Base-by-base conservation (phyloP, 805 yeast genomes). In the Zygoascus bituminiphila region DNA sequence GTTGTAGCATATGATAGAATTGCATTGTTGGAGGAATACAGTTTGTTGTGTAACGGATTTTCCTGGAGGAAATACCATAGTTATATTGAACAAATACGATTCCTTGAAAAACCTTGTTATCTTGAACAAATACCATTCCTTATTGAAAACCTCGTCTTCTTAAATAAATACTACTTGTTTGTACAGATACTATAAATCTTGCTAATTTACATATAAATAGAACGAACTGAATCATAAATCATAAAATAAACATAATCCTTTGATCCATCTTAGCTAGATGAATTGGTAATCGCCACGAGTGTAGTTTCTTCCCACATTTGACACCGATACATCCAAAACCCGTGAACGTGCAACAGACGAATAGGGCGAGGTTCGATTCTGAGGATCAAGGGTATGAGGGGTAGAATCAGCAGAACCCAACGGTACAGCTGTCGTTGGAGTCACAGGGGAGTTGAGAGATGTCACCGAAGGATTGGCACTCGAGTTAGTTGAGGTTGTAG, bases 251-350 rank as follows among this genome's bases (percentile, higher is more conserved):
- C 21, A 22, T 4, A 10, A n/a, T n/a, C n/a, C n/a, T n/a, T n/a
- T n/a, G n/a, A n/a, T n/a, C n/a, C 19, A 21, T 39, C 26, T 15
- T 3, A 17, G 21, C 17, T 23, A 39, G 24, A 39, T n/a, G 21
- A 39, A 22, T 21, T n/a, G 21, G 14, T 21, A 23, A 39, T 22
- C 29, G 17, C 12, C 17, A 8, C 29, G 22, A 5, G 21, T 4
- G 7, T 24, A 15, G 38, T 21, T 47, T 19, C 20, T 21, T 37
- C 49, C 54, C 20, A 54, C 49, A 1, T 45, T 49, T 10, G 56
- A 47, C 19, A 55, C 58, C 9, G 58, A 52, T 10, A 56, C 54
- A 42, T 56, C 59, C 37, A 56, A 41, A 25, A 56, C 50, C 17
- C 59, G 48, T 10, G 59, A 54, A 14, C 59, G 53, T 12, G 44